These are phyloP conservation scores for Ophiosphaerella herpotricha DNA, from an alignment of 2,329 filamentous ascomycete genomes.

Conservation along the genomic window DNA sequence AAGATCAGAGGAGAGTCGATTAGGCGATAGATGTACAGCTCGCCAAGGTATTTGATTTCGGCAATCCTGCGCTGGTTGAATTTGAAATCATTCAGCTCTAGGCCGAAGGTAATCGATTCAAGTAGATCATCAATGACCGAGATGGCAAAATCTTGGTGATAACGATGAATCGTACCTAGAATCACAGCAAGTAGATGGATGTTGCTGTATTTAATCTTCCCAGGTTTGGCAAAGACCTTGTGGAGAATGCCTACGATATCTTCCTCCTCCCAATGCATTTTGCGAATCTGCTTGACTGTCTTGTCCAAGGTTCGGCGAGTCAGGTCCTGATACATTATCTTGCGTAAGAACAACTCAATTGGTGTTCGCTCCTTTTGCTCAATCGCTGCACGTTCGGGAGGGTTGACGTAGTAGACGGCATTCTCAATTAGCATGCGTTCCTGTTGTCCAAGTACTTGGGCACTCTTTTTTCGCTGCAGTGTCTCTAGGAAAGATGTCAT, in stretches of 20 bases:
- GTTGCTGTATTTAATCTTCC: slow-evolving; percentile 97
- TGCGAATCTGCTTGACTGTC: slow-evolving; percentile 89
- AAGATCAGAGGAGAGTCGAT: slow-evolving; percentile 95
- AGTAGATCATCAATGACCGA: slow-evolving; percentile 90
- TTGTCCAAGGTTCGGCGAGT: slow-evolving; percentile 93
- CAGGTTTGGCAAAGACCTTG: slow-evolving; percentile 93
- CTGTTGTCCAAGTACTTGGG: slow-evolving; percentile 91
- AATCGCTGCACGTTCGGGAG: slow-evolving; percentile 89
- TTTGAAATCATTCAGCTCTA: slow-evolving; percentile 97
- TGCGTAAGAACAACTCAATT: slow-evolving; percentile 88
- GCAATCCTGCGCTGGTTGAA: slow-evolving; percentile 94
- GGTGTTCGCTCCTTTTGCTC: slow-evolving; percentile 96
- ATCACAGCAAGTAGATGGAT: slow-evolving; percentile 92
- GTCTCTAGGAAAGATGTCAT: slow-evolving; percentile 96
- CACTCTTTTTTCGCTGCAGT: slow-evolving; percentile 91
- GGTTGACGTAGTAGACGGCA: slow-evolving; percentile 96
- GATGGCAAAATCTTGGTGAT: slow-evolving; percentile 89
- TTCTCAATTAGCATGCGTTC: slow-evolving; percentile 99
- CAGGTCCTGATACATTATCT: slow-evolving; percentile 90
- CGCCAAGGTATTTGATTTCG: slow-evolving; percentile 93
- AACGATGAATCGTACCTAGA: slow-evolving; percentile 83
- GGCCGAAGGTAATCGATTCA: slow-evolving; percentile 82
- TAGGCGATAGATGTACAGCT: slow-evolving; percentile 97
- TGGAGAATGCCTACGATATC: slow-evolving; percentile 81
- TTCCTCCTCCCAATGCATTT: slow-evolving; percentile 94